Base-by-base conservation (phyloP, 1,284 basidiomycete species). In the Melampsora larici-populina region DNA sequence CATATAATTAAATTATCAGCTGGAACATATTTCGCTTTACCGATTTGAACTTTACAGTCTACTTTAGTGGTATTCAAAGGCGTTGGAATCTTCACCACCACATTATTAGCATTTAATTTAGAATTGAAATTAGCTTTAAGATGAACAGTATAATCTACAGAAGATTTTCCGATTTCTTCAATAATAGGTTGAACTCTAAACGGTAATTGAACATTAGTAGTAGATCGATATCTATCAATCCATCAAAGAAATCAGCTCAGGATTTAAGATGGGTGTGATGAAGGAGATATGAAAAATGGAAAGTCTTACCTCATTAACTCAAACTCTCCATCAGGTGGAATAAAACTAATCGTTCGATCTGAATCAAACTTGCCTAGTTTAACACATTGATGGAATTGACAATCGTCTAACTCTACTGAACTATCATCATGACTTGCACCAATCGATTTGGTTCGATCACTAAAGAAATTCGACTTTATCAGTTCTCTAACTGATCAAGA, bases 301-400 rank as follows among this genome's bases (percentile, higher is more conserved):
- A n/a, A n/a, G n/a, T n/a, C n/a, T n/a, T 75, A 91, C 92, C 90
- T 89, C 97, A 99, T 99, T 58, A 99, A 87, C 85, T 99, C 97
- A 82, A 99, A 99, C 84, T 99, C 97, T 58, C 97, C 97, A 82
- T 99, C 97, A 0, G 97, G 97, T 0, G 97, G 97, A 66, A 99
- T 91, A 84, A 99, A 99, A 81, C 91, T 93, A 85, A 99, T 98
- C 3, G 92, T 93, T 60, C 96, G 88, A 79, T 90, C 91, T 18
- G 91, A 90, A 83, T 98, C 95, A 84, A 97, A 98, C 84, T 95
- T 94, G 80, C 91, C 91, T 58, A 99, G 86, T 78, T 93, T 89
- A 58, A 99, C 97, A 84, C 97, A 99, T 85, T 99, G 97, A 82
- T 99, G 97, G 87, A 99, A 99, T 79, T 93, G 92, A 84, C 96